Conservation (phyloP, 2,329 filamentous ascomycete species). For the Sporothrix globosa region DNA sequence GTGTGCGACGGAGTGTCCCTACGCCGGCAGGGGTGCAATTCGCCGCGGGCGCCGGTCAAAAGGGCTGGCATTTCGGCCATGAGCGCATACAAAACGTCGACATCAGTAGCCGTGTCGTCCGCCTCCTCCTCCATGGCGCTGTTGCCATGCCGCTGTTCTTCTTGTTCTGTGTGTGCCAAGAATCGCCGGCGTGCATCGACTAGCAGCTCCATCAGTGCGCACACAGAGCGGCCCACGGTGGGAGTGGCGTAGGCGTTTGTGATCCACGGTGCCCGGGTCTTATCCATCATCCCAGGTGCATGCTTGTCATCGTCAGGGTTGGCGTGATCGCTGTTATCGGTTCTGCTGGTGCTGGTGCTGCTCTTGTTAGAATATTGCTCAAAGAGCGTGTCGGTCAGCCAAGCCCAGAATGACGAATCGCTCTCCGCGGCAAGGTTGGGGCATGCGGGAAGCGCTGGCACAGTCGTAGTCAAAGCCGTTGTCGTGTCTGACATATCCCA, state of each 20-base stretch:
- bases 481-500: background rate
- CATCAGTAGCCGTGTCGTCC: background rate
- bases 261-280: background rate
- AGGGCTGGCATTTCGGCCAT: background rate
- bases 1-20: background rate
- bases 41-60: background rate
- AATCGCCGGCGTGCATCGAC: background rate
- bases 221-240: background rate
- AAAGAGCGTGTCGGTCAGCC: background rate
- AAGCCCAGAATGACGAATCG: background rate
- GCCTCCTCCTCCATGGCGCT: too few relatives aligned
- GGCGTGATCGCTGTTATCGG: background rate
- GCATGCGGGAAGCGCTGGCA: background rate
- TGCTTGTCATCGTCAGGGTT: background rate
- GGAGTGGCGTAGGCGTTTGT: background rate
- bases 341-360: too few relatives aligned
- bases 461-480: background rate
- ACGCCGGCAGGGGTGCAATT: constrained; percentile 1
- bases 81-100: background rate
- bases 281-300: background rate
- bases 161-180: background rate
- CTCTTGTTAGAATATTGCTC: background rate
- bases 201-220: background rate
- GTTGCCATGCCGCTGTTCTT: background rate
- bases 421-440: background rate